A percentile compares a stretch with the other conserved stretches of the same genome.
Evolutionary conservation across 768 basidiomycete species (phyloP).

Genomic region (Mycena crocata): DNA sequence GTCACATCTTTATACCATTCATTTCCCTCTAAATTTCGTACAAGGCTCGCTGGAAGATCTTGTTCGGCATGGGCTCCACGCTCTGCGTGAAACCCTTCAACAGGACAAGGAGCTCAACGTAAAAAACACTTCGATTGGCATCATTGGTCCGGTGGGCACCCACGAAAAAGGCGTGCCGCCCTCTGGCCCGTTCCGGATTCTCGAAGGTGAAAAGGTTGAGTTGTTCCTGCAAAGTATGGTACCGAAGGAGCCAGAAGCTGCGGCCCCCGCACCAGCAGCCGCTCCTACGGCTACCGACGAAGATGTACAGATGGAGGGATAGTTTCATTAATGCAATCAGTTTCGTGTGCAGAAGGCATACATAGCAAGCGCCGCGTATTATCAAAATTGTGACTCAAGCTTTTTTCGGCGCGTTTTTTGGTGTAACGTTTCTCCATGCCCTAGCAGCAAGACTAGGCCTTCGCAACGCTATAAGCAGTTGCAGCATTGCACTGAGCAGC

Average conservation of each 20-base stretch:
- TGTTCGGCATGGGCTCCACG: constrained; percentile 93
- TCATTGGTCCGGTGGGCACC: constrained; percentile 79
- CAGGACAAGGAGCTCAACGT: constrained; percentile 97
- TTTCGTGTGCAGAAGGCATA: constrained; percentile 6
- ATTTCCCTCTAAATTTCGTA: not conserved
- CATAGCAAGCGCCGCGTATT: not conserved
- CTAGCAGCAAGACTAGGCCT: constrained; percentile 75
- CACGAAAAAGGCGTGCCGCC: constrained; percentile 65
- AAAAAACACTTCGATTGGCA: constrained; percentile 95
- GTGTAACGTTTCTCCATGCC: constrained; percentile 59
- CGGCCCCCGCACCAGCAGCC: constrained; percentile 50
- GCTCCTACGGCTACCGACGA: constrained; percentile 63
- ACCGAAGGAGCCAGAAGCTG: constrained; percentile 66
- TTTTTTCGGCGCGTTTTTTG: constrained; percentile 35
- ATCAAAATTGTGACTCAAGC: not conserved
- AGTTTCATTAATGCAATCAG: constrained; percentile 41
- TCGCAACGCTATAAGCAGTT: constrained; percentile 77
- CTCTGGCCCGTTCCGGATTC: constrained; percentile 81
- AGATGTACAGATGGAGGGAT: constrained; percentile 90
- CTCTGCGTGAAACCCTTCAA: constrained; percentile 95
- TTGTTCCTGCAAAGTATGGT: constrained; percentile 84
- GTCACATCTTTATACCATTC: constrained; percentile 43
- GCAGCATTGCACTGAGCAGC: constrained; percentile 85
- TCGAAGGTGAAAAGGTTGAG: constrained; percentile 85
- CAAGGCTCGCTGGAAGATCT: constrained; percentile 88